These are phyloP conservation scores for Coemansia sp. DNA, from an alignment of 192 early-diverging fungal genomes.

Conservation along the genomic window DNA sequence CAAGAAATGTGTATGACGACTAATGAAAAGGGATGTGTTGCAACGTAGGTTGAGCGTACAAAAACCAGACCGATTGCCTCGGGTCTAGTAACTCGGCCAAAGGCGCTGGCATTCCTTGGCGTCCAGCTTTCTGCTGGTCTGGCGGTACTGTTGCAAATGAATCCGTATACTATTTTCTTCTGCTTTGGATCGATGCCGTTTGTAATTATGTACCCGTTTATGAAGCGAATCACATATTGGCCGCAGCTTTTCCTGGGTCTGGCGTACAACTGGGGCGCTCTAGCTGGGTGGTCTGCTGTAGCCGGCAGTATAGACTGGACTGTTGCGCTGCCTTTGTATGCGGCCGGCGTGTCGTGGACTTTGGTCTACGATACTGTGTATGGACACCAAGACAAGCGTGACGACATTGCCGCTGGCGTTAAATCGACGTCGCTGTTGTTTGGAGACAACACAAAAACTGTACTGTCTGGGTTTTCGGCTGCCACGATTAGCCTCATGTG, in stretches of 20 bases:
- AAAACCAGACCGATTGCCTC: conserved; percentile 78
- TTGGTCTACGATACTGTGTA: conserved; percentile 97
- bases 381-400: conserved; percentile 93
- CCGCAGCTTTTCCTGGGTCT: conserved; percentile 87
- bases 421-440: conserved; percentile 91
- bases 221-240: conserved; percentile 97
- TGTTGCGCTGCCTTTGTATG: conserved; percentile 80
- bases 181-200: conserved; percentile 78
- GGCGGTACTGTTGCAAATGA: conserved; percentile 84
- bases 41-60: conserved; percentile 73
- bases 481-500: conserved; percentile 66
- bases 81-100: conserved; percentile 63
- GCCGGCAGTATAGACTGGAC: conserved; percentile 63
- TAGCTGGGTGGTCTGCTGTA: conserved; percentile 87
- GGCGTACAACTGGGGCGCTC: conserved; percentile 92
- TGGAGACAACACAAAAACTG: conserved; percentile 66
- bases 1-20: no score
- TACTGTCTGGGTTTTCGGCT: conserved; percentile 71
- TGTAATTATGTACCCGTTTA: conserved; percentile 80
- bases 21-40: neutral
- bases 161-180: conserved; percentile 81
- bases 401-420: conserved; percentile 82
- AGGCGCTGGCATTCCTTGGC: conserved; percentile 78
- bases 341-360: conserved; percentile 87
- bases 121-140: conserved; percentile 77